Evolutionary conservation across 2,329 filamentous ascomycete genomes (phyloP).

Genomic region (Amauroascus niger): DNA sequence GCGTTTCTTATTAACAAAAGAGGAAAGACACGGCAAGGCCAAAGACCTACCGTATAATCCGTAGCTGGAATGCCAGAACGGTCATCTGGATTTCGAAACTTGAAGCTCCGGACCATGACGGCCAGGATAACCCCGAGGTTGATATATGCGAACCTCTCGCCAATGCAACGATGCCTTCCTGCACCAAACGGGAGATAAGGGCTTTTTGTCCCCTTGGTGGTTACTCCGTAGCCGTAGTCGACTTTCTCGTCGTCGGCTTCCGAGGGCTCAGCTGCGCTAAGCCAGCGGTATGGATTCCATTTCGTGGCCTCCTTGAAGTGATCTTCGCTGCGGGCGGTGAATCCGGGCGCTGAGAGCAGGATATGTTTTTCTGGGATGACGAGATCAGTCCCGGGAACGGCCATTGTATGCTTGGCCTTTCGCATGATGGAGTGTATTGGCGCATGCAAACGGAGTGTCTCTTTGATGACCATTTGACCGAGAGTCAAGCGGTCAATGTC

Average conservation of each 20-base stretch:
- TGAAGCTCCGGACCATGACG: constrained; percentile 52
- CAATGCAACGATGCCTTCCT: constrained; percentile 63
- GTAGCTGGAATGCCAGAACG: constrained; percentile 50
- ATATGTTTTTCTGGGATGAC: constrained; percentile 68
- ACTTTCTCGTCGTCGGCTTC: constrained; percentile 46
- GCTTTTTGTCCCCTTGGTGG: constrained; percentile 51
- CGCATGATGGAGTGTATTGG: constrained; percentile 67
- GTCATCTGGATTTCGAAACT: constrained; percentile 49
- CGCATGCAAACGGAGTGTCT: constrained; percentile 61
- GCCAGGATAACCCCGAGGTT: constrained; percentile 58
- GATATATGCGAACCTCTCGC: constrained; percentile 65
- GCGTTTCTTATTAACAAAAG: no score
- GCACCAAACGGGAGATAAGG: constrained; percentile 65
- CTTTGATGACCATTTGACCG: constrained; percentile 56
- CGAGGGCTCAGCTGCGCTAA: constrained; percentile 24
- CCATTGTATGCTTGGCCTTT: constrained; percentile 58
- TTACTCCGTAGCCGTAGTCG: constrained; percentile 53
- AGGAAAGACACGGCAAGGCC: no score
- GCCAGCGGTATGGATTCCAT: constrained; percentile 56
- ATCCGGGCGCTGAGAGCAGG: constrained; percentile 72
- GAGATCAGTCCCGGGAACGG: constrained; percentile 48
- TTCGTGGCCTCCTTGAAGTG: constrained; percentile 51
- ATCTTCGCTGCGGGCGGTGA: constrained; percentile 47
- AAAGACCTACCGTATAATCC: no score
- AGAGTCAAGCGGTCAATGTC: constrained; percentile 53